Evolutionary conservation across 495 filamentous ascomycete genomes (phyloP), one percentile per base, ranked within the genome.

Genomic region (Xylaria bambusicola): DNA sequence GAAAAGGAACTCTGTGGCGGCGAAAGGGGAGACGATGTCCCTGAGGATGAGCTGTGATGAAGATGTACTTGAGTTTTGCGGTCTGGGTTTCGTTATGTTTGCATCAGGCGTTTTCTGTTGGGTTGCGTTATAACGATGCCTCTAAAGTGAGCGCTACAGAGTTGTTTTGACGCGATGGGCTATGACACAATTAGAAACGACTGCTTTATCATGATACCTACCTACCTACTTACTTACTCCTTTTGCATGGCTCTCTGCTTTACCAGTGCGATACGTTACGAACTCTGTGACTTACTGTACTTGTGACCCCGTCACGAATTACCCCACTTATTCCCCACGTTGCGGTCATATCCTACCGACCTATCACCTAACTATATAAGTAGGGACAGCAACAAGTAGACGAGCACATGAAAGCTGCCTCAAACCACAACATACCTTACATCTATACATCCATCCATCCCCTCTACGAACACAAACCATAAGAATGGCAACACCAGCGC

Each of bases 1-100:
- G 88, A 93, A 76, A 85, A 88, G 71, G 91, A 96, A 77, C 74
- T 90, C 20, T 86, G 75, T 35, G 71, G 81, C 26, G 80, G 80
- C 46, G 80, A 83, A 62, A 65, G 62, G 68, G 52, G 56, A 52
- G 72, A 77, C 62, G 75, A 76, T 70, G 72, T 71, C 70, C 66
- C 52, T 24, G 49, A 55, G 24, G 26, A 67, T 13, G 66, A 65
- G n/a, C 58, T 67, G 60, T 69, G 58, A 68, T 36, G 33, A 21
- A 31, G 15, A 36, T 44, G n/a, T n/a, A n/a, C n/a, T n/a, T n/a
- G n/a, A n/a, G n/a, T 52, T 64, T 57, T 52, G 36, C 52, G 26
- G 21, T n/a, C 56, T 24, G 27, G 18, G 41, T 46, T 49, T 54
- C 15, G 33, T 23, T 21, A 27, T 12, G 27, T 31, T 8, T 10